These are phyloP conservation scores for Amylostereum chailletii DNA, from an alignment of 1,284 basidiomycete genomes.

Conservation along the genomic window DNA sequence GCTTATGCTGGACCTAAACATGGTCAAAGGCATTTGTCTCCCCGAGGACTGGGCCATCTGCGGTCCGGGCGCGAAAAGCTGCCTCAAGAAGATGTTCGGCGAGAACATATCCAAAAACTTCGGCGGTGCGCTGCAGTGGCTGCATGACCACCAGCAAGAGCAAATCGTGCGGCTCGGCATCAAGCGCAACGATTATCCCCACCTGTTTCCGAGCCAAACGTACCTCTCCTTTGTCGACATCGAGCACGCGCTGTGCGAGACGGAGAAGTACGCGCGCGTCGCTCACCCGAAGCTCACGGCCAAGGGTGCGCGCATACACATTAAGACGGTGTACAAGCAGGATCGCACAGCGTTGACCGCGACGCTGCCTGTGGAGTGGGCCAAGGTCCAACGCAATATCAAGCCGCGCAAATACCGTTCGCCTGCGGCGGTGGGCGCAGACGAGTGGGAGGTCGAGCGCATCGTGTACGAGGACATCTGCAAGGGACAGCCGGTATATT, in stretches of 20 bases:
- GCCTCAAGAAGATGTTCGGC: constrained; percentile 34
- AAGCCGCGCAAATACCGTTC: too few species aligned
- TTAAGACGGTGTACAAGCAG: constrained; percentile 10
- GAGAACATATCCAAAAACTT: constrained; percentile 20
- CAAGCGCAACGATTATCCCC: constrained; percentile 18
- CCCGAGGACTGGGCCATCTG: constrained; percentile 32
- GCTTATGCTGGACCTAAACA: constrained; percentile 33
- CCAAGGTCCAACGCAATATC: too few species aligned
- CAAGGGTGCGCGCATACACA: constrained; percentile 15
- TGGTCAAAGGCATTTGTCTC: constrained; percentile 28
- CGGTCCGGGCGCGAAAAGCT: constrained; percentile 30
- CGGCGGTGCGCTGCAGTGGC: constrained; percentile 27
- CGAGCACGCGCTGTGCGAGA: constrained; percentile 38
- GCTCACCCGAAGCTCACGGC: constrained; percentile 21
- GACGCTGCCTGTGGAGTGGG: constrained; percentile 25
- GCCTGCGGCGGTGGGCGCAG: constrained; percentile 10
- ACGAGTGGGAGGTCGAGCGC: constrained; percentile 24
- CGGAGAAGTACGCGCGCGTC: constrained; percentile 31
- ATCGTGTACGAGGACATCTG: constrained; percentile 22
- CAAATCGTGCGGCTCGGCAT: constrained; percentile 28
- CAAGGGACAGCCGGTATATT: constrained; percentile 18
- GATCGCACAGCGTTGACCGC: constrained; percentile 17
- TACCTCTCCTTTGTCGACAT: constrained; percentile 31
- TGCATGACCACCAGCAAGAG: constrained; percentile 26
- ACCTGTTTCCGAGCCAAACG: constrained; percentile 14